Evolutionary conservation across 768 basidiomycete genomes (phyloP).

Genomic region (Obba rivulosa): DNA sequence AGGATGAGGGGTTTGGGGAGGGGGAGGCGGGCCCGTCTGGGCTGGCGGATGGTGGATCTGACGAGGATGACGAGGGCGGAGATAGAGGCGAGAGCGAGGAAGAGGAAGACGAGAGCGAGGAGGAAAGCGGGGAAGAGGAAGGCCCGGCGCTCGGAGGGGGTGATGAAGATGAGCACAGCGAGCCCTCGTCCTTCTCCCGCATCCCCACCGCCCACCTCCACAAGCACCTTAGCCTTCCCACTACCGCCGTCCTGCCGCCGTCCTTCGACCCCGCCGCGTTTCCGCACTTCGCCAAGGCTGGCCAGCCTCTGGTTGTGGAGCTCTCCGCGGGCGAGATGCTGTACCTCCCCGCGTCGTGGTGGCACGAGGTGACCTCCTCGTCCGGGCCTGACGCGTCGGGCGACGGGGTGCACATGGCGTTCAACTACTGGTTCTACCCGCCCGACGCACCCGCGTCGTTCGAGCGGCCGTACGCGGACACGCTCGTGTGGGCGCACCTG

Average conservation of each 20-base stretch:
- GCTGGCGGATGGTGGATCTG: conserved; percentile 2
- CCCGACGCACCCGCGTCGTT: conserved; percentile 21
- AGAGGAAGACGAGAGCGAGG: conserved; percentile 4
- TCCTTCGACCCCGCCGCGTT: conserved; percentile 10
- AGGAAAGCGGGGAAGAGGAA: conserved; percentile 6
- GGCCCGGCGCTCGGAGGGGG: neutral
- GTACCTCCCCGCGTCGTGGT: conserved; percentile 28
- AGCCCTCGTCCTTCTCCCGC: conserved; percentile 27
- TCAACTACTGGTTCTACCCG: conserved; percentile 31
- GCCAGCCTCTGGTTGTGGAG: conserved; percentile 23
- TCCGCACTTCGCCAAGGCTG: conserved; percentile 14
- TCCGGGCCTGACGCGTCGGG: conserved; percentile 2
- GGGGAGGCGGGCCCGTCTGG: neutral
- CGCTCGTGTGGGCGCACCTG: conserved; percentile 22
- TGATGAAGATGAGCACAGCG: conserved; percentile 6
- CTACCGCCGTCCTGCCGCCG: conserved; percentile 15
- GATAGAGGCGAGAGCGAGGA: conserved; percentile 2
- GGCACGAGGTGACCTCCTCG: conserved; percentile 28
- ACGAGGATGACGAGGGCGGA: conserved; percentile 6
- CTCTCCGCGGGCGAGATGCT: conserved; percentile 27
- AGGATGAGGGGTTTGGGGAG: conserved; percentile 4
- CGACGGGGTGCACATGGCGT: conserved; percentile 23
- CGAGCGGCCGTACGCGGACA: conserved; percentile 22
- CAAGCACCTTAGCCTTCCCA: conserved; percentile 19
- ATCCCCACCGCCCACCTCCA: conserved; percentile 24